Conservation (phyloP, 2,329 filamentous ascomycete species). For the Fusarium xyrophilum region DNA sequence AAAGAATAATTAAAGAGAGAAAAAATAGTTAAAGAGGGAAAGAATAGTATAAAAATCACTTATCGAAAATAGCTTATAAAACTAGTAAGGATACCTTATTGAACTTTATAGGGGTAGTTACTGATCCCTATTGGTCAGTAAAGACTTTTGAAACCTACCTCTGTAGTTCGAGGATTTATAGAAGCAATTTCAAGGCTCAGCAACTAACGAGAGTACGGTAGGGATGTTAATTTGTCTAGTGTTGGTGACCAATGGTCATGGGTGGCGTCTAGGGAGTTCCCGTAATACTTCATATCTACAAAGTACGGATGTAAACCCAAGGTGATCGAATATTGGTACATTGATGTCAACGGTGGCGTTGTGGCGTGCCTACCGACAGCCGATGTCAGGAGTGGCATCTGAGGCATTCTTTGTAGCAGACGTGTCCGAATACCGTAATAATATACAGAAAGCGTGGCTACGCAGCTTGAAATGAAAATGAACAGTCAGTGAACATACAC, state of each 20-base stretch:
- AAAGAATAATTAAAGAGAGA: no score
- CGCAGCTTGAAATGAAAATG: not conserved
- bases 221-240: not conserved
- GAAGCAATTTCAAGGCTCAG: constrained; percentile 2
- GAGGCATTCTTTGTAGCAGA: constrained; percentile 17
- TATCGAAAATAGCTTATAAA: no score
- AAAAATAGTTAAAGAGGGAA: no score
- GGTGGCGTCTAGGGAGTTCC: not conserved
- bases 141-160: no score
- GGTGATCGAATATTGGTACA: not conserved
- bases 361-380: constrained; percentile 14
- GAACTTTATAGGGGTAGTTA: no score
- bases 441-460: not conserved
- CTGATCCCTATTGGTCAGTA: no score
- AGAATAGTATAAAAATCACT: no score
- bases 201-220: not conserved
- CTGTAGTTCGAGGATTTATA: not conserved
- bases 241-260: not conserved
- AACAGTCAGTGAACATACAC: not conserved
- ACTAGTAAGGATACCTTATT: no score
- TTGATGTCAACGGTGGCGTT: constrained; percentile 10
- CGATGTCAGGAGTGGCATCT: not conserved
- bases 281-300: not conserved
- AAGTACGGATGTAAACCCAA: not conserved
- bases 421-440: not conserved